A percentile compares a stretch with the other conserved stretches of the same genome.
phyloP scores from a whole-genome alignment of 148 eudicot genomes.

The Chenopodium quinoa region DNA sequence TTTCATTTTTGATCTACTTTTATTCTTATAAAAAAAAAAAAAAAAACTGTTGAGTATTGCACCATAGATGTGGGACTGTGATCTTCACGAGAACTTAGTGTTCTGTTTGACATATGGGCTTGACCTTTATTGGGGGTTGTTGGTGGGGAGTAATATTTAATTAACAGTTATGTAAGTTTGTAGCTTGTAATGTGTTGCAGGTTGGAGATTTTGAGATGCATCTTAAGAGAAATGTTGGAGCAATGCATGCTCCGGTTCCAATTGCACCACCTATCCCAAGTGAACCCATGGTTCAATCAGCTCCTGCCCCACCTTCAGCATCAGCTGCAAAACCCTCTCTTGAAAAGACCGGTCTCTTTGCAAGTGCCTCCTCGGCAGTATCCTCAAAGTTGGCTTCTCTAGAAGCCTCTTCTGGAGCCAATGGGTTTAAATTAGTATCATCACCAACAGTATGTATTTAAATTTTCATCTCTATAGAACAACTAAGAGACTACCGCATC shows the following conservation, averaged over 20 bases:
- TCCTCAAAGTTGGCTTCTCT: constrained; percentile 65
- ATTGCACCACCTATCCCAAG: constrained; percentile 53
- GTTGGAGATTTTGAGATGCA: constrained; percentile 90
- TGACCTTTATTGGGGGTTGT: no score
- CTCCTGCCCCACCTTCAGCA: constrained; percentile 40
- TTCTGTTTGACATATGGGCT: no score
- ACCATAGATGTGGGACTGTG: no score
- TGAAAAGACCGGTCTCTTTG: constrained; percentile 66
- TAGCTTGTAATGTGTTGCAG: constrained; percentile 33
- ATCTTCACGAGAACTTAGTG: no score
- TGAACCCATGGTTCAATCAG: constrained; percentile 51
- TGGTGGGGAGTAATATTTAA: not conserved
- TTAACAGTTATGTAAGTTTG: not conserved
- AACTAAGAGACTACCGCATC: constrained; percentile 13
- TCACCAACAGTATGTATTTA: constrained; percentile 69
- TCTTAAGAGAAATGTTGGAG: constrained; percentile 72
- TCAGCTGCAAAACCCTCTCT: constrained; percentile 43
- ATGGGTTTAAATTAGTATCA: constrained; percentile 67
- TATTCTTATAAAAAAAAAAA: no score
- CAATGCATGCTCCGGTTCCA: constrained; percentile 40
- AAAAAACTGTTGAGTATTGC: no score
- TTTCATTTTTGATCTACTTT: no score
- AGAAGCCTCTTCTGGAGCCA: constrained; percentile 81
- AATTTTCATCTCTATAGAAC: constrained; percentile 8
- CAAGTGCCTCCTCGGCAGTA: constrained; percentile 44